Conservation (phyloP, 2,329 filamentous ascomycete species). For the Diaporthe vexans region DNA sequence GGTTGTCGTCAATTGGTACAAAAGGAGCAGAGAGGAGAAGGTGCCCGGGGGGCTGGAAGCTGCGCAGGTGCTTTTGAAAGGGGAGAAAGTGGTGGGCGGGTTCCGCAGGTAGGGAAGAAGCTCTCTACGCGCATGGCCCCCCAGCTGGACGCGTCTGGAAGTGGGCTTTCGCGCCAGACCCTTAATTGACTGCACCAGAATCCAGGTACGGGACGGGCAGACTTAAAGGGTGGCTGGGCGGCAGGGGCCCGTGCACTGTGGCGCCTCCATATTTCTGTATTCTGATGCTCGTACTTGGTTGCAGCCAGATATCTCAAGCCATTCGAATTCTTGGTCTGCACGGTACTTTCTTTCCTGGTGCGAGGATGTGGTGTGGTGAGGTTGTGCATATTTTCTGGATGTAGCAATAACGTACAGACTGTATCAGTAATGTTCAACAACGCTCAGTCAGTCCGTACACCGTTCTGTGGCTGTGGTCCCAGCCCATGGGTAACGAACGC, state of each 20-base stretch:
- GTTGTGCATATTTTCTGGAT: not conserved
- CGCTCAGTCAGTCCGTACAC: not conserved
- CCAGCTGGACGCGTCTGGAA: conserved; percentile 27
- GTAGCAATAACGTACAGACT: not conserved
- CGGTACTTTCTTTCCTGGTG: not conserved
- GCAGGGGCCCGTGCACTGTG: conserved; percentile 5
- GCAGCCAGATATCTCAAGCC: not conserved
- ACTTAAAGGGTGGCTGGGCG: conserved; percentile 30
- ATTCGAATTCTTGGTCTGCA: not conserved
- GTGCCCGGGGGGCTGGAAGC: not conserved
- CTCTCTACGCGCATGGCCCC: conserved; percentile 31
- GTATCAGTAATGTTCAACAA: not conserved
- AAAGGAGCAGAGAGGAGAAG: conserved; percentile 6
- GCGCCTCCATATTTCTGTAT: conserved; percentile 5
- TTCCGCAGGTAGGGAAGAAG: conserved; percentile 30
- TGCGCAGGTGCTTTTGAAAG: conserved; percentile 24
- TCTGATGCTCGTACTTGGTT: not conserved
- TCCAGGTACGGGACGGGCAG: not conserved
- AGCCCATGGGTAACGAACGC: not conserved
- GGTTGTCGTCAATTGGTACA: not conserved
- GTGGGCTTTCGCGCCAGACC: conserved; percentile 37
- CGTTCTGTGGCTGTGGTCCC: not conserved
- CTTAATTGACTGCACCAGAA: conserved; percentile 26
- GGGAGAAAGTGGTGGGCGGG: conserved; percentile 9
- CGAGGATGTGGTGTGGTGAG: not conserved